A percentile compares a stretch with the other conserved stretches of the same genome.
These are phyloP conservation scores for Sapria himalayana DNA, from an alignment of 345 rosid species.

Conservation along the genomic window DNA sequence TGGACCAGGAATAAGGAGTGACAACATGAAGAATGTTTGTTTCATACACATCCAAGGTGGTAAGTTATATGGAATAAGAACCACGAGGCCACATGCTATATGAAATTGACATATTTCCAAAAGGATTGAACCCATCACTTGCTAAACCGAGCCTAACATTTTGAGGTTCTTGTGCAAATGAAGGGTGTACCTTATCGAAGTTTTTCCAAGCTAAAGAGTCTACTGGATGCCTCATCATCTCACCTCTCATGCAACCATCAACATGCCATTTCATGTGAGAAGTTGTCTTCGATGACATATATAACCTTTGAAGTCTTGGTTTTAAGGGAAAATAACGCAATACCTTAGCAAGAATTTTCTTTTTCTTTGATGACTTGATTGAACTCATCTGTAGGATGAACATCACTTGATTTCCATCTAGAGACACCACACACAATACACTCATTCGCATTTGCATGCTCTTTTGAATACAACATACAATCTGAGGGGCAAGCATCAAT, in stretches of 20 bases:
- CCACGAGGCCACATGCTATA: not conserved
- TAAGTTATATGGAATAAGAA: conserved; percentile 1
- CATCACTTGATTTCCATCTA: not conserved
- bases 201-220: not conserved
- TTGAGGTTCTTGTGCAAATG: not conserved
- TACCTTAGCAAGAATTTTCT: not conserved
- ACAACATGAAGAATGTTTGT: not conserved
- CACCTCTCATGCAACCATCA: not conserved
- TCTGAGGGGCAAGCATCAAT: conserved; percentile 4
- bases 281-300: not conserved
- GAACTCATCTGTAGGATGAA: not conserved
- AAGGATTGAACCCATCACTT: conserved; percentile 1
- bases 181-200: not conserved
- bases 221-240: not conserved
- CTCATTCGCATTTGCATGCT: not conserved
- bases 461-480: not conserved
- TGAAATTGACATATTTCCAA: not conserved
- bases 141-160: not conserved
- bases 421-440: not conserved
- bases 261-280: not conserved
- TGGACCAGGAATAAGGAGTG: not conserved
- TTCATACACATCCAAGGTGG: conserved; percentile 6
- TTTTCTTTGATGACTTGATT: not conserved
- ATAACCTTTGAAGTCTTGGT: not conserved
- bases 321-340: not conserved